Base-by-base conservation (phyloP, 495 filamentous ascomycete genomes). In the Neohortaea acidophila region DNA sequence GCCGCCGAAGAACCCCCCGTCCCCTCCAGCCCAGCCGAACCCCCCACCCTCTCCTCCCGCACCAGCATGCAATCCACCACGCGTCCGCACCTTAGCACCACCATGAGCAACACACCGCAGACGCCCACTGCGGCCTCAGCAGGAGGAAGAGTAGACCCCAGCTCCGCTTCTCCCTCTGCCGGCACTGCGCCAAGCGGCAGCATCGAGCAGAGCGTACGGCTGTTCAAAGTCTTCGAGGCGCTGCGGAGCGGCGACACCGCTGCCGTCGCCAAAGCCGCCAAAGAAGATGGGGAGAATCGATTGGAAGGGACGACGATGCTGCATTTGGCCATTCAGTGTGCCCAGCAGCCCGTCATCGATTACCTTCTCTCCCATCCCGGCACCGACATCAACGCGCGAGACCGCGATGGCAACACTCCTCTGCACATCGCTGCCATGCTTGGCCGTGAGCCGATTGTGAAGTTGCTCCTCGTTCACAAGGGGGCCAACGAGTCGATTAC, bases 271-370 rank as follows among this genome's bases (percentile, higher is more conserved):
- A 84, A 79, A 52, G 85, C 82, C 7, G 80, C 94, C 44, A 77
- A 78, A 39, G 49, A 50, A 1, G 43, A 46, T 30, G 48, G 26
- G 6, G 37, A 42, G 10, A n/a, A 13, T 3, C 58, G 62, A 7
- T 43, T 86, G 13, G 81, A 84, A 28, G 84, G 86, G 26, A 43
- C 32, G 15, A 84, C 81, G 0, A 75, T 94, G 27, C 67, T 97
- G 12, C 91, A 96, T 57, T 64, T 97, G 36, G 86, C 89, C 19
- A 81, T 94, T n/a, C 89, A 96, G 56, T 97, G 89, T 51, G 91
- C 91, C 13, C 86, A 96, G 51, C 70, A 79, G 19, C 77, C 81
- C n/a, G 84, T 97, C 10, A 77, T 97, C n/a, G 91, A 97, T 59
- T 94, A 82, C 48, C 77, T 96, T 6, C 60, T 97, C 17, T 85